phyloP scores from a whole-genome alignment of 2,329 filamentous ascomycete genomes.

The Fusarium sacchari region DNA sequence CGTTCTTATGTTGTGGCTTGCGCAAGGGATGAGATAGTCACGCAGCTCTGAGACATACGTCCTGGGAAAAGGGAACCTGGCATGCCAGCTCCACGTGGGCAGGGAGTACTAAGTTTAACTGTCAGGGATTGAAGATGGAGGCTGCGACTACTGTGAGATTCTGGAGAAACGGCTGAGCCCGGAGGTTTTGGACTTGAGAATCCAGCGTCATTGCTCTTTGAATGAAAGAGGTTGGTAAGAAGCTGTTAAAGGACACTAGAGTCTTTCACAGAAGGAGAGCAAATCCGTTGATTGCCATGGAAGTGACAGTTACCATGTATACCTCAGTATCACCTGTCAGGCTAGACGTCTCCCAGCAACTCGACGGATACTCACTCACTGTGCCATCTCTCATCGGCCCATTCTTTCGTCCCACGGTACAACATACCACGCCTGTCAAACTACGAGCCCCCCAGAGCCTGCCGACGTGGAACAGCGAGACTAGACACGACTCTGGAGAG shows the following conservation, averaged over 20 bases:
- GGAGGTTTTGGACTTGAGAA: neutral
- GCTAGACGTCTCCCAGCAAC: conserved; percentile 11
- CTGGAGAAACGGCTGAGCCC: neutral
- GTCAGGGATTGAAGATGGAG: neutral
- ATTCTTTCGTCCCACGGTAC: conserved; percentile 8
- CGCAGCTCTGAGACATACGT: conserved; percentile 27
- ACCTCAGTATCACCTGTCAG: conserved; percentile 15
- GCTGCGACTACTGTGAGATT: neutral
- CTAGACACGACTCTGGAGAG: conserved; percentile 19
- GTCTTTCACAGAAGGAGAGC: neutral
- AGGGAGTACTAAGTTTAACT: neutral
- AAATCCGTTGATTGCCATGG: neutral
- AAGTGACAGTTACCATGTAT: conserved; percentile 1
- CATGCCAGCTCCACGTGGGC: conserved; percentile 32
- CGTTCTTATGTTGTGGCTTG: conserved; percentile 25
- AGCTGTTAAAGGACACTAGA: neutral
- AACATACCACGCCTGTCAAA: conserved; percentile 19
- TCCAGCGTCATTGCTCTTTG: neutral
- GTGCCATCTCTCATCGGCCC: conserved; percentile 15
- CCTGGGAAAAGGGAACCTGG: conserved; percentile 6
- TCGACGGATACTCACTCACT: neutral
- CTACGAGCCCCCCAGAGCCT: conserved; percentile 6
- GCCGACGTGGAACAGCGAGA: neutral
- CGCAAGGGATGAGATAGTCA: conserved; percentile 16
- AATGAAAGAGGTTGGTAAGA: neutral